Percentiles rank a stretch among this genome's conserved stretches.
Conservation (phyloP, 345 rosid genomes). For the Linum trigynum region DNA sequence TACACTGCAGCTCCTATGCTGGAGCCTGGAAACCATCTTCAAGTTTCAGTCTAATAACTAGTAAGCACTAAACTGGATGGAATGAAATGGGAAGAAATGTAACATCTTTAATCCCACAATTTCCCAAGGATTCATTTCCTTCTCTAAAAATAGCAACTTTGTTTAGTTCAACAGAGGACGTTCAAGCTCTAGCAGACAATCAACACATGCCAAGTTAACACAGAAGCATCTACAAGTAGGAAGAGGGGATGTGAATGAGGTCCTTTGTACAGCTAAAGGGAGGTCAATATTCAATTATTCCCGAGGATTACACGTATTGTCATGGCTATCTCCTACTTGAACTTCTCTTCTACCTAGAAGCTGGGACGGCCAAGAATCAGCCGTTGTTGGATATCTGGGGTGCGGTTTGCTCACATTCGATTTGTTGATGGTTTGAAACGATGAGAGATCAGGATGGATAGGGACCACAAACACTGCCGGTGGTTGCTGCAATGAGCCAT, state of each 20-base stretch:
- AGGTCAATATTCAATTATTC: not conserved
- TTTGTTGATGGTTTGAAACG: slow-evolving; percentile 20
- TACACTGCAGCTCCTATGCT: no score
- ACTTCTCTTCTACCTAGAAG: slow-evolving; percentile 34
- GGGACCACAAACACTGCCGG: slow-evolving; percentile 67
- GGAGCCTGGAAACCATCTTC: no score
- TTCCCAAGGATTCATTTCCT: no score
- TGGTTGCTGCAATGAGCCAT: slow-evolving; percentile 36
- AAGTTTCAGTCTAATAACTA: no score
- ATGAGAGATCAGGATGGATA: slow-evolving; percentile 34
- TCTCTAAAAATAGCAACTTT: no score
- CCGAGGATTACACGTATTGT: not conserved
- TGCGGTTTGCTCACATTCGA: slow-evolving; percentile 70
- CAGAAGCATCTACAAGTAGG: no score
- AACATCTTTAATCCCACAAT: no score
- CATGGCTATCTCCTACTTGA: not conserved
- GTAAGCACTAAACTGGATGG: no score
- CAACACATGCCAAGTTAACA: no score
- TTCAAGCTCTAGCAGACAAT: no score
- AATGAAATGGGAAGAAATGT: no score
- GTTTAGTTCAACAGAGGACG: no score
- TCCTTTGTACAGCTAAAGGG: not conserved
- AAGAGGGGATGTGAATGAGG: not conserved
- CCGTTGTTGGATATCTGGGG: slow-evolving; percentile 63
- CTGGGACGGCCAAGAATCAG: slow-evolving; percentile 79